Evolutionary conservation across 148 eudicot genomes (phyloP), one percentile per base, ranked within the genome.

Genomic region (Oxyria digyna): DNA sequence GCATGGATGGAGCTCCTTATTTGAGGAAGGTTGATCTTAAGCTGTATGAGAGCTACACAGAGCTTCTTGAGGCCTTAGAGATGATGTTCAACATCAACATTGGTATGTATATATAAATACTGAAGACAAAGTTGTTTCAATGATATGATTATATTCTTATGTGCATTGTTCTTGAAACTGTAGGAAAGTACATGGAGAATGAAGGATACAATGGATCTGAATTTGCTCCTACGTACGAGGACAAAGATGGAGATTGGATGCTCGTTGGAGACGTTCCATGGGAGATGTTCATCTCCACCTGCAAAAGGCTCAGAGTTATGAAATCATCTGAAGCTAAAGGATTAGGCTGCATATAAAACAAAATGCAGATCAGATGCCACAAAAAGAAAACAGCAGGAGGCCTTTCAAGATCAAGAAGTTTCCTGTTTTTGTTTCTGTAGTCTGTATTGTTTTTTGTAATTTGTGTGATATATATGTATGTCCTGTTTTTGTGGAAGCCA

Each of bases 261-360:
- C 77, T 83, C 31, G 84, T 85, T 8, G 96, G 96, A 67, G 96
- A 89, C 77, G 92, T 89, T 8, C 96, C 96, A 13, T 89, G 96
- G 96, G 90, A 87, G 46, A 87, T 89, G 92, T 87, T 89, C 69
- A 68, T 69, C 23, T 81, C 76, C 57, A 78, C 90, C 62, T 89
- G 96, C 85, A 89, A 79, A 64, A 85, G 89, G 73, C 74, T 89
- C 63, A 76, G 96, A 77, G 81, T 89, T 75, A 89, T 89, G 89
- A 89, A 82, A 68, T 79, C 84, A 40, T 87, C 90, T 31, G 96
- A 89, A 69, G 96, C 92, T 48, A 83, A 82, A 68, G 92, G 91
- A 24, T 84, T 86, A 63, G 91, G 95, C 11, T 78, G 82, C 8
- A 9, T 31, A 15, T 63, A 35, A 37, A 62, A 14, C 9, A 0